phyloP scores from a whole-genome alignment of 2,329 filamentous ascomycete species.

The Orbilia javanica region DNA sequence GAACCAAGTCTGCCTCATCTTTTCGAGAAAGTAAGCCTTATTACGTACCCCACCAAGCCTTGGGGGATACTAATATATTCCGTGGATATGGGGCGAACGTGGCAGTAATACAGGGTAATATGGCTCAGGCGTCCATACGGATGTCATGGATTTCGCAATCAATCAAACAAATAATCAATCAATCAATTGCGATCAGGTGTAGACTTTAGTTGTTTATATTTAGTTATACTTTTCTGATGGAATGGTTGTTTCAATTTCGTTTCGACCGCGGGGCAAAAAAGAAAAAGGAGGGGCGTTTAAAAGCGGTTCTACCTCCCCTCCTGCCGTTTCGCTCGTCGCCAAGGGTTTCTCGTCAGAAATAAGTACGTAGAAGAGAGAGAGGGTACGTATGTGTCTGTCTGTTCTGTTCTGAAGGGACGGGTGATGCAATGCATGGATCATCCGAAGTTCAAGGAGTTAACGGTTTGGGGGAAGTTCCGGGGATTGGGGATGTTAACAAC shows the following conservation, averaged over 20 bases:
- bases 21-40: conserved; percentile 10
- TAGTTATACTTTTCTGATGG: neutral
- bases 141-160: too few relatives aligned
- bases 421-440: neutral
- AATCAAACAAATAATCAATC: too few relatives aligned
- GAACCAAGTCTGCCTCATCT: neutral
- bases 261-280: conserved; percentile 7
- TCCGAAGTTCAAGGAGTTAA: conserved; percentile 6
- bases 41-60: neutral
- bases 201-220: too few relatives aligned
- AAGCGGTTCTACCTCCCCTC: too few relatives aligned
- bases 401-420: too few relatives aligned
- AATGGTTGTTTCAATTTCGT: conserved; percentile 20
- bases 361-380: too few relatives aligned
- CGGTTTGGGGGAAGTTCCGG: neutral
- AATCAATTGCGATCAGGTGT: too few relatives aligned
- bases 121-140: too few relatives aligned
- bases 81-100: neutral
- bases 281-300: neutral
- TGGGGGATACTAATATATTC: neutral
- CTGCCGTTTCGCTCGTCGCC: too few relatives aligned
- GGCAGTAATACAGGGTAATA: neutral
- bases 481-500: neutral
- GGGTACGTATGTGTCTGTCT: too few relatives aligned
- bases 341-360: too few relatives aligned